Base-by-base conservation (phyloP, 2,329 filamentous ascomycete species). In the Trichoderma semiorbis region DNA sequence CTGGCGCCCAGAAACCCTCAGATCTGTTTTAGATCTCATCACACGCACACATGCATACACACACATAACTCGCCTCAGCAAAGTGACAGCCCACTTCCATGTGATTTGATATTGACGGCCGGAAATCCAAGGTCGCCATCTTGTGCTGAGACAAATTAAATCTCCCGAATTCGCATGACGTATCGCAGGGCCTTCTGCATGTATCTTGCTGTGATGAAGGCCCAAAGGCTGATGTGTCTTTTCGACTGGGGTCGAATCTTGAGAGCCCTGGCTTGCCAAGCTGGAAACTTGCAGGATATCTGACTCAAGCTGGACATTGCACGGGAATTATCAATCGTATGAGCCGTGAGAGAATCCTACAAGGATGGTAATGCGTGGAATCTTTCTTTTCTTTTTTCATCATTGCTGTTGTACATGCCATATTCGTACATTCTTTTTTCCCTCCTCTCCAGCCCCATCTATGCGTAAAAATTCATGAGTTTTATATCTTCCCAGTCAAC, bases 401-500 rank as follows among this genome's bases (percentile, higher is more conserved):
- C 47, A 57, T 47, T 58, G 47, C 68, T 71, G 69, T 71, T 71
- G 61, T 71, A 71, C 69, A 71, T 64, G 47, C 60, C 30, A 64
- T 58, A 70, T 43, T 70, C 47, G 24, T 64, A 70, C 68, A 70
- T 18, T 43, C 21, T 57, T 64, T 64, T 57, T 57, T 55, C 18
- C 34, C 18, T 64, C 57, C 36, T 12, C 34, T 55, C 12, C 12
- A 14, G 16, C 24, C 18, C n/a, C 14, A 53, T 34, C 16, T 32
- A 36, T 64, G 12, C 39, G 55, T 28, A n/a, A 18, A 36, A 63
- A 32, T 10, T 64, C 68, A 64, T 61, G 18, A 43, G 16, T 26
- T 21, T 72, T 60, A 72, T 50, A 72, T 73, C 74, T 80, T 82
- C 24, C 84, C 84, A 73, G 76, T 76, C 32, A 86, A 73, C 79